These are phyloP conservation scores for Macroventuria anomochaeta DNA, from an alignment of 2,329 filamentous ascomycete genomes.

Conservation along the genomic window DNA sequence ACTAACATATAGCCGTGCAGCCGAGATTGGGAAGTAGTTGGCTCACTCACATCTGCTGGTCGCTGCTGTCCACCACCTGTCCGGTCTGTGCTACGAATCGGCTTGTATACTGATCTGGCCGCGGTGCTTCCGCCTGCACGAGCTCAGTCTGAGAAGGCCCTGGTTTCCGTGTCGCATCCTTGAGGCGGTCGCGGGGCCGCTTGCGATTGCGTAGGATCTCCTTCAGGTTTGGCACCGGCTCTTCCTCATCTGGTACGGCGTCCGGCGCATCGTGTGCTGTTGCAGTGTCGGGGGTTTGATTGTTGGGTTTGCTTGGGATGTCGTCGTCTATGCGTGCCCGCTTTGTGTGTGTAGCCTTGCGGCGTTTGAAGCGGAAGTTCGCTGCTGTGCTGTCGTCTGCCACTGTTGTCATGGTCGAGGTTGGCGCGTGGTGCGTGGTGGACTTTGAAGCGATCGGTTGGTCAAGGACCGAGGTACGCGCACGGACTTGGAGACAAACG, in stretches of 20 bases:
- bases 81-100: conserved; percentile 78
- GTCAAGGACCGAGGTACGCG: conserved; percentile 1
- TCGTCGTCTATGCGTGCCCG: conserved; percentile 26
- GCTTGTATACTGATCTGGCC: conserved; percentile 25
- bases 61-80: conserved; percentile 65
- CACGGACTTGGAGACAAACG: background rate
- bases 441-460: background rate
- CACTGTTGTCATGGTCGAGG: conserved; percentile 22
- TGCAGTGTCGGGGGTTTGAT: conserved; percentile 16
- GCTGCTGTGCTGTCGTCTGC: conserved; percentile 25
- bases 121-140: conserved; percentile 27
- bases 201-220: conserved; percentile 43
- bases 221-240: conserved; percentile 33
- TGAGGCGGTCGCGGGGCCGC: conserved; percentile 34
- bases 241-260: conserved; percentile 23
- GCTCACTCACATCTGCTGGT: conserved; percentile 78
- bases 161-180: conserved; percentile 28
- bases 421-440: background rate
- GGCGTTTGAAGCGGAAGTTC: conserved; percentile 41
- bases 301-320: background rate
- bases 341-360: conserved; percentile 38
- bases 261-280: conserved; percentile 15
- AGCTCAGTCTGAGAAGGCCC: conserved; percentile 26
- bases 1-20: background rate
- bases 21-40: background rate